Evolutionary conservation across 2,329 filamentous ascomycete species (phyloP).

Genomic region (Colletotrichum eremochloae): DNA sequence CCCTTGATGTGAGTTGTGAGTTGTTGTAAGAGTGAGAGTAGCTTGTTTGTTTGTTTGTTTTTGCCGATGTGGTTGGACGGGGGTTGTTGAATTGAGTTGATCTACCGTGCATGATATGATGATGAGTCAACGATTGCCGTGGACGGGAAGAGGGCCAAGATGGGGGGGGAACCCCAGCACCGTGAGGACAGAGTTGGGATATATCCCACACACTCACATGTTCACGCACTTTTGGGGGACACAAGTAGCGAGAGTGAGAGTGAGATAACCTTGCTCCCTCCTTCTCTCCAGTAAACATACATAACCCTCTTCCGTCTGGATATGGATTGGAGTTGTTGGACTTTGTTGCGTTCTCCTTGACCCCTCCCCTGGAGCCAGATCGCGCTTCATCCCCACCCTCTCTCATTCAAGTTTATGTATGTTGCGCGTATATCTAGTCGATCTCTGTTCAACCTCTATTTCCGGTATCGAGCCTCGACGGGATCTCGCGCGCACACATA

Average conservation of each 20-base stretch:
- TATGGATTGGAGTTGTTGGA: too few relatives aligned
- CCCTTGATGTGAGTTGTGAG: background rate
- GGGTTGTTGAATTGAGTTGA: background rate
- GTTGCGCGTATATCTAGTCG: background rate
- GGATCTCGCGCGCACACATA: background rate
- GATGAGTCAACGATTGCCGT: background rate
- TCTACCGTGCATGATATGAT: background rate
- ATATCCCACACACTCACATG: background rate
- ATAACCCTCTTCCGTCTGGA: too few relatives aligned
- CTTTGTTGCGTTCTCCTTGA: too few relatives aligned
- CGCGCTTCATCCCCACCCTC: too few relatives aligned
- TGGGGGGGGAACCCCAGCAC: background rate
- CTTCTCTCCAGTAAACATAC: too few relatives aligned
- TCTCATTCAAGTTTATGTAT: background rate
- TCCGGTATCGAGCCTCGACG: background rate
- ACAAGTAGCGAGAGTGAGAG: background rate
- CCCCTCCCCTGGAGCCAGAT: too few relatives aligned
- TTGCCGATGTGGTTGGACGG: background rate
- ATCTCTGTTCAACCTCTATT: background rate
- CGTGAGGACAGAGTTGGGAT: constrained; percentile 14
- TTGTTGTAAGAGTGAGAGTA: background rate
- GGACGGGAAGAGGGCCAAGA: background rate
- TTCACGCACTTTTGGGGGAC: constrained; percentile 13
- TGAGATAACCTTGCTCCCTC: constrained; percentile 13
- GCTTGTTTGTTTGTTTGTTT: background rate